Conservation (phyloP, 192 early-diverging fungal genomes). For the Gaertneriomyces semiglobifer region DNA sequence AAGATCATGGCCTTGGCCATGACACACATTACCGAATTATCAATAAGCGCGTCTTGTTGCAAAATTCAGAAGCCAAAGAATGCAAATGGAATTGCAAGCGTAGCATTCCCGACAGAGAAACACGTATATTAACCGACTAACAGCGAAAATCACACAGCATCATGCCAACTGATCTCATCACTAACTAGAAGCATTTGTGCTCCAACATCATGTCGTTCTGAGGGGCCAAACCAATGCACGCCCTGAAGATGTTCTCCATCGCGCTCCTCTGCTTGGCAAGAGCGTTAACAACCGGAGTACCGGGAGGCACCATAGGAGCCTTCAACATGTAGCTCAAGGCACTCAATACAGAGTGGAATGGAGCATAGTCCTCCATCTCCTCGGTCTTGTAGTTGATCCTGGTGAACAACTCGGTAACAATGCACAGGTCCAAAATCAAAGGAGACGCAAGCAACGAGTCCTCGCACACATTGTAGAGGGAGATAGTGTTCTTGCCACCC, state of each 20-base stretch:
- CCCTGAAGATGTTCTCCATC: conserved; percentile 97
- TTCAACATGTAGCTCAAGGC: conserved; percentile 96
- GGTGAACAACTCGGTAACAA: conserved; percentile 96
- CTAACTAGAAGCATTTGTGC: conserved; percentile 31
- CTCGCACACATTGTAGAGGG: conserved; percentile 98
- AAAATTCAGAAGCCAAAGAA: too few relatives aligned
- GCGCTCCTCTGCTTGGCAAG: conserved; percentile 91
- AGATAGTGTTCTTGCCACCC: conserved; percentile 95
- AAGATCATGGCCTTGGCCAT: too few relatives aligned
- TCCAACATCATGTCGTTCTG: conserved; percentile 98
- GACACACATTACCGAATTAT: too few relatives aligned
- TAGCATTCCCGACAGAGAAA: too few relatives aligned
- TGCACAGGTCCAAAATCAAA: conserved; percentile 92
- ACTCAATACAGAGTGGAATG: conserved; percentile 94
- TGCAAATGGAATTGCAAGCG: too few relatives aligned
- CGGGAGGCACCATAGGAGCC: conserved; percentile 89
- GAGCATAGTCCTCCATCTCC: conserved; percentile 64
- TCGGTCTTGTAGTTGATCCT: conserved; percentile 87
- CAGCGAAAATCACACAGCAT: too few relatives aligned
- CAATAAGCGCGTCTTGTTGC: too few relatives aligned
- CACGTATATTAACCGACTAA: too few relatives aligned
- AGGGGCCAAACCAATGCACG: conserved; percentile 90
- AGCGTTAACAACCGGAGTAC: conserved; percentile 95
- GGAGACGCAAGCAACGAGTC: conserved; percentile 97
- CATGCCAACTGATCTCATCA: neutral